These are phyloP conservation scores for Backusella liffmaniae DNA, from an alignment of 192 early-diverging fungal species.

Conservation along the genomic window DNA sequence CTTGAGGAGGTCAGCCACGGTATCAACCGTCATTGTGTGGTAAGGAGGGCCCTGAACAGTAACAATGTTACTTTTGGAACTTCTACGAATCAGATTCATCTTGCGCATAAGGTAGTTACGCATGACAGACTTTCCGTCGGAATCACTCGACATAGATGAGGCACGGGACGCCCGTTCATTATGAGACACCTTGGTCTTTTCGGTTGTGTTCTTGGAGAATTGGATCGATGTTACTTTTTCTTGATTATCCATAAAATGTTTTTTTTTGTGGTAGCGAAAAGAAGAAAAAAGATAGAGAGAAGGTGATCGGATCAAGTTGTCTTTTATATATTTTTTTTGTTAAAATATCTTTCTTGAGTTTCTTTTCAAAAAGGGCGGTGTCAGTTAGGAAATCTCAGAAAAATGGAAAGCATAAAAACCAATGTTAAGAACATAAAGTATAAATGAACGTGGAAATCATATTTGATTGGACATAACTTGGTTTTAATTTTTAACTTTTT, in stretches of 20 bases:
- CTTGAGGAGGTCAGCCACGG: constrained; percentile 27
- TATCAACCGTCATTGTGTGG: constrained; percentile 33
- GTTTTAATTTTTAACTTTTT: background rate
- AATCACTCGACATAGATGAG: background rate
- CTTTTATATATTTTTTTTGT: background rate
- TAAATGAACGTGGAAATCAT: background rate
- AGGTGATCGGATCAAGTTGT: background rate
- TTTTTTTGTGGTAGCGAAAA: background rate
- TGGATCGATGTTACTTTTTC: background rate
- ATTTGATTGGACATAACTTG: background rate
- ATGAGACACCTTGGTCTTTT: background rate
- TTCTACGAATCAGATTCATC: constrained; percentile 24
- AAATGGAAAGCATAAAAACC: background rate
- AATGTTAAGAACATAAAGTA: background rate
- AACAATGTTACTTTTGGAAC: background rate
- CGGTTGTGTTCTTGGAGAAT: background rate
- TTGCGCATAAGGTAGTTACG: constrained; percentile 25
- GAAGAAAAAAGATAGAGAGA: background rate
- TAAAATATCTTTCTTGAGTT: background rate
- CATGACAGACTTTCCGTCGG: background rate
- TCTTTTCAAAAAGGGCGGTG: background rate
- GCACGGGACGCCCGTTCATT: background rate
- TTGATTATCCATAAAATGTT: background rate
- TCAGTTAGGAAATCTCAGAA: constrained; percentile 2
- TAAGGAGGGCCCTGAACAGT: constrained; percentile 30